Base-by-base conservation (phyloP, 2,329 filamentous ascomycete species). In the Venturiaceae sp. region DNA sequence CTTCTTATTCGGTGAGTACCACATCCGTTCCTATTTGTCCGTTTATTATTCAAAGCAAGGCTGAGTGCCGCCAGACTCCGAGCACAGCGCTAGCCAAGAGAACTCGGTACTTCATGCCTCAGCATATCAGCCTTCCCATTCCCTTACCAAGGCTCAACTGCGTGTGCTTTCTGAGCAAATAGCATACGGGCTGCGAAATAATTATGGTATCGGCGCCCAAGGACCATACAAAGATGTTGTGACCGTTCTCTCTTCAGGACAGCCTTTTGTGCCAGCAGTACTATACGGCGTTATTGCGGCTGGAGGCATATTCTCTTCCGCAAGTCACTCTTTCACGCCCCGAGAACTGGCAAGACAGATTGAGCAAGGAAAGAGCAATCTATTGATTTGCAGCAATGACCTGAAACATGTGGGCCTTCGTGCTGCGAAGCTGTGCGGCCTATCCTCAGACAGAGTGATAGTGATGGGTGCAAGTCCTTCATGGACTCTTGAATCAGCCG, bases 211-310 rank as follows among this genome's bases (percentile, higher is more conserved):
- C 47, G 82, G 83, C 13, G 66, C 66, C 2, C 57, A 72, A 8
- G 80, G 80, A 0, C 72, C 76, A 0, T 75, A 72, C 36, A 74
- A 74, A 57, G 70, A 72, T 56, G 70, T 72, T 62, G 77, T 84
- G 3, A 78, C 84, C 13, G 74, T 78, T 19, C 76, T 84, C 23
- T 82, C 79, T 0, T 77, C 78, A 0, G 83, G 83, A 1, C 79
- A 85, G 62, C 76, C 77, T 44, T 72, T 82, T 4, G 71, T 84
- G 0, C 76, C 81, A 0, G 72, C 77, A 11, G 62, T 82, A 1
- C 80, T 82, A 63, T 84, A 75, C 62, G 79, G 77, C 8, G 76
- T 83, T 58, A 73, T 86, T 54, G 82, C 80, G 2, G 81, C 82
- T 2, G 82, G 79, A 0, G 83, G 81, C 21, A 76, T 85, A 2